Conservation (phyloP, 208 protist genomes). For the Leishmania aethiopica region DNA sequence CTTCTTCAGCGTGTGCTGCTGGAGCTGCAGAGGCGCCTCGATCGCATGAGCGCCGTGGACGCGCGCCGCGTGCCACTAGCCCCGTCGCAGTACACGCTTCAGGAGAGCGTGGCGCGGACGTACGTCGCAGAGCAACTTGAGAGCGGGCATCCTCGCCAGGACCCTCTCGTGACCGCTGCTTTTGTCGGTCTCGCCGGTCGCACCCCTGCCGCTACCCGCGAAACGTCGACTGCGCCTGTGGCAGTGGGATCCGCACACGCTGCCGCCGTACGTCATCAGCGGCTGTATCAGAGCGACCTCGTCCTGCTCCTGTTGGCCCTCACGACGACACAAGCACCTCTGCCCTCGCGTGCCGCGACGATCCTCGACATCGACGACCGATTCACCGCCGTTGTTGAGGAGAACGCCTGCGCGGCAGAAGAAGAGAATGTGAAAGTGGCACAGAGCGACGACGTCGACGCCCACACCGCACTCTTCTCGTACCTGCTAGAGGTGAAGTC, state of each 20-base stretch:
- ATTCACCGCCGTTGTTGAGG: neutral
- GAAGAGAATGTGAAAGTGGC: neutral
- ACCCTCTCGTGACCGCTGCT: conserved; percentile 60
- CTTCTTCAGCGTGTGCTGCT: conserved; percentile 55
- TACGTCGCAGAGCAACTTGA: conserved; percentile 46
- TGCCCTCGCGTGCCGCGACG: neutral
- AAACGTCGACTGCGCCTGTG: neutral
- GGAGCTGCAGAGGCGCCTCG: conserved; percentile 68
- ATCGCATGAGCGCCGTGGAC: conserved; percentile 36
- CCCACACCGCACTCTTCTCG: conserved; percentile 52
- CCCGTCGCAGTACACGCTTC: conserved; percentile 53
- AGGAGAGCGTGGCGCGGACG: conserved; percentile 39
- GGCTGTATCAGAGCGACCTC: conserved; percentile 81
- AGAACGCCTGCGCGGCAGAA: conserved; percentile 8
- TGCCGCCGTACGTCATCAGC: conserved; percentile 40
- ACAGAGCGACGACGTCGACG: conserved; percentile 32
- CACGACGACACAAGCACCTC: conserved; percentile 32
- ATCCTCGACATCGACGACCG: neutral
- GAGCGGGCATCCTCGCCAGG: conserved; percentile 47
- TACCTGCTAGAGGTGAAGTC: conserved; percentile 55
- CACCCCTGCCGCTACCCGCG: neutral
- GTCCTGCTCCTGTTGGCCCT: conserved; percentile 74
- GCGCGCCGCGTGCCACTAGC: conserved; percentile 10
- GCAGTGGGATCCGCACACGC: neutral
- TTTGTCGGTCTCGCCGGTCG: conserved; percentile 27